Evolutionary conservation across 352 stramenopile species (phyloP).

Genomic region (Globisporangium recalcitrans): DNA sequence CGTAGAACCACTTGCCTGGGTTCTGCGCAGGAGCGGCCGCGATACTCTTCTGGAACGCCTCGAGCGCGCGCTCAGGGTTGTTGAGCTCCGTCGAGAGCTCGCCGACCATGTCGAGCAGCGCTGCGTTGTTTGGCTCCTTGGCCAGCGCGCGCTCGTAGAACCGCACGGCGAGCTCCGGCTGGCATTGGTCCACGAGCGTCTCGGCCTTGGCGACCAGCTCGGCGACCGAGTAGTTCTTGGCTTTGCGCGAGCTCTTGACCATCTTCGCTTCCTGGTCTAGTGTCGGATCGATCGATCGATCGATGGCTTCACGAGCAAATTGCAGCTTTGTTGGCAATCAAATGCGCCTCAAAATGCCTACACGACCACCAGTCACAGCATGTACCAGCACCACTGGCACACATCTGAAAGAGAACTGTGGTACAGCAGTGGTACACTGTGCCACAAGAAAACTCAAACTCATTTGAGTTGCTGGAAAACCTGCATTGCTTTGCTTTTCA

Average conservation of each 20-base stretch:
- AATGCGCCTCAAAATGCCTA: constrained; percentile 9
- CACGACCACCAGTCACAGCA: constrained; percentile 15
- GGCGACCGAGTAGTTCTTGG: constrained; percentile 45
- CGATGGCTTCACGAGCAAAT: constrained; percentile 6
- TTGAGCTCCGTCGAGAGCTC: constrained; percentile 81
- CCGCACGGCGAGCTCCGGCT: constrained; percentile 75
- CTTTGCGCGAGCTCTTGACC: constrained; percentile 28
- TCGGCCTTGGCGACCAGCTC: constrained; percentile 83
- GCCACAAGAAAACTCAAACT: no score
- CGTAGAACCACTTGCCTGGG: constrained; percentile 83
- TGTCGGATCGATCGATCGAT: not conserved
- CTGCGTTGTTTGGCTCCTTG: constrained; percentile 63
- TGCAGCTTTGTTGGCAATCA: constrained; percentile 6
- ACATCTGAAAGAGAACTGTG: not conserved
- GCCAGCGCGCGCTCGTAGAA: constrained; percentile 80
- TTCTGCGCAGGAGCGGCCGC: constrained; percentile 62
- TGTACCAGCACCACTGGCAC: constrained; percentile 8
- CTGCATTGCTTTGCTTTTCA: no score
- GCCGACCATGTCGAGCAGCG: constrained; percentile 71
- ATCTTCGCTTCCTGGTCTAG: constrained; percentile 13
- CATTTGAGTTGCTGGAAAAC: no score
- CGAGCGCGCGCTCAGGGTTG: constrained; percentile 66
- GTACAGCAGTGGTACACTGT: constrained; percentile 4
- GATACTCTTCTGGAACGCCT: constrained; percentile 71
- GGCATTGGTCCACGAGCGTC: constrained; percentile 76